These are phyloP conservation scores for Haematococcus sp. DNA, from an alignment of 139 green algal species.

Conservation along the genomic window DNA sequence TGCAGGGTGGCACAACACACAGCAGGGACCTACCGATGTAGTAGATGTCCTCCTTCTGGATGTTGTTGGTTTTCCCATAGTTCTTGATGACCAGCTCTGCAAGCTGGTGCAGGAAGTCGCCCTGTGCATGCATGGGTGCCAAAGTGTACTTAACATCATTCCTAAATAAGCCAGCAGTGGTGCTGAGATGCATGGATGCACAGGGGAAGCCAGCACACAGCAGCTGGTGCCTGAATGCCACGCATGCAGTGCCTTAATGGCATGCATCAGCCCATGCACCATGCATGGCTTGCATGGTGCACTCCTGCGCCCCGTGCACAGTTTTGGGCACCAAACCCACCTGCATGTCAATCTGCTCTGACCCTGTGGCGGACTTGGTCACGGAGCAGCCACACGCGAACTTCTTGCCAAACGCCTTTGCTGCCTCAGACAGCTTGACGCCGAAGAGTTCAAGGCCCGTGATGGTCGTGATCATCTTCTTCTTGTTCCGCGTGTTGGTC, in stretches of 20 bases:
- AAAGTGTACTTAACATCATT: neutral
- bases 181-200: too few species aligned
- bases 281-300: too few species aligned
- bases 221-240: too few species aligned
- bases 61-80: slow-evolving; percentile 64
- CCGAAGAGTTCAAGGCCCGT: slow-evolving; percentile 86
- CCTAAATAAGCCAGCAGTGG: too few species aligned
- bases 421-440: slow-evolving; percentile 87
- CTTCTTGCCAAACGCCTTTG: slow-evolving; percentile 98
- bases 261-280: neutral
- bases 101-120: slow-evolving; percentile 69
- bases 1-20: neutral
- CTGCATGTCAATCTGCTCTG: slow-evolving; percentile 95
- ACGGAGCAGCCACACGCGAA: slow-evolving; percentile 92
- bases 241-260: too few species aligned
- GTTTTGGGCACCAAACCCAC: slow-evolving; percentile 15
- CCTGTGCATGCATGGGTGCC: slow-evolving; percentile 36
- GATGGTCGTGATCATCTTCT: slow-evolving; percentile 92
- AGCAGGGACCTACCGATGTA: slow-evolving; percentile 32
- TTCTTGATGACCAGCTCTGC: slow-evolving; percentile 80
- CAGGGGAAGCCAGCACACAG: too few species aligned
- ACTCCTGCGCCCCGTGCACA: too few species aligned
- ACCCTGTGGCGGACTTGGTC: slow-evolving; percentile 78
- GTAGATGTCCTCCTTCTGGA: slow-evolving; percentile 69
- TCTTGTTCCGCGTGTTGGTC: slow-evolving; percentile 83